Percentiles rank a stretch among this genome's conserved stretches.
Evolutionary conservation across 805 yeast genomes (phyloP).

Genomic region (Saccharomycopsis fibuligera): DNA sequence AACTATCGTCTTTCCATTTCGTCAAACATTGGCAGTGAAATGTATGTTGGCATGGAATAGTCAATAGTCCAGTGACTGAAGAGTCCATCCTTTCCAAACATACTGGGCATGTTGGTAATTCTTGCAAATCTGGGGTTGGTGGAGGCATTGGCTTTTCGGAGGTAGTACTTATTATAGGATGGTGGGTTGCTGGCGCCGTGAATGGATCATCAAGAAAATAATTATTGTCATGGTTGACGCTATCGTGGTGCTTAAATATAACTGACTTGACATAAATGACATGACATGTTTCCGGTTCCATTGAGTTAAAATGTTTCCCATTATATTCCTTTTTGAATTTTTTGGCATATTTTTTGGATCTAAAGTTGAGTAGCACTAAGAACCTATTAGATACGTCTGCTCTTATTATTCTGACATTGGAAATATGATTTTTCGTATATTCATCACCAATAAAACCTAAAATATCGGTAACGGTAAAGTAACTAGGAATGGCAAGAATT

Average conservation of each 20-base stretch:
- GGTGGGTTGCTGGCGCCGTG: slow-evolving; percentile 45
- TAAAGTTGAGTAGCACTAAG: slow-evolving; percentile 73
- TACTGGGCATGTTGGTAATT: slow-evolving; percentile 89
- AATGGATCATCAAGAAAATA: slow-evolving; percentile 41
- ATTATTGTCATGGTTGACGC: slow-evolving; percentile 27
- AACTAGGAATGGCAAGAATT: slow-evolving; percentile 51
- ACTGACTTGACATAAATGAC: slow-evolving; percentile 64
- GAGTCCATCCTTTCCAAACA: slow-evolving; percentile 86
- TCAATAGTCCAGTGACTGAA: slow-evolving; percentile 68
- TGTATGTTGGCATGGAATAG: slow-evolving; percentile 90
- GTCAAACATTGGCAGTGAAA: slow-evolving; percentile 85
- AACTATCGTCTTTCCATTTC: slow-evolving; percentile 84
- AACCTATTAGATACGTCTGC: slow-evolving; percentile 63
- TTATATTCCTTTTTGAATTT: slow-evolving; percentile 59
- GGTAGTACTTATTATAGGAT: slow-evolving; percentile 53
- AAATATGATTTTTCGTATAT: slow-evolving; percentile 40
- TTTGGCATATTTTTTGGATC: slow-evolving; percentile 47
- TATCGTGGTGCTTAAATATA: slow-evolving; percentile 32
- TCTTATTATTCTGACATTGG: slow-evolving; percentile 69
- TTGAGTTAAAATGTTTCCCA: slow-evolving; percentile 71
- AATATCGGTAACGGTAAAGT: slow-evolving; percentile 78
- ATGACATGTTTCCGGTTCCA: slow-evolving; percentile 86
- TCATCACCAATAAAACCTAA: slow-evolving; percentile 73
- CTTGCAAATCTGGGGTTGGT: slow-evolving; percentile 31
- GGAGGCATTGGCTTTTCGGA: slow-evolving; percentile 21